Base-by-base conservation (phyloP, 129 eudicot species). In the Flaveria brownii region DNA sequence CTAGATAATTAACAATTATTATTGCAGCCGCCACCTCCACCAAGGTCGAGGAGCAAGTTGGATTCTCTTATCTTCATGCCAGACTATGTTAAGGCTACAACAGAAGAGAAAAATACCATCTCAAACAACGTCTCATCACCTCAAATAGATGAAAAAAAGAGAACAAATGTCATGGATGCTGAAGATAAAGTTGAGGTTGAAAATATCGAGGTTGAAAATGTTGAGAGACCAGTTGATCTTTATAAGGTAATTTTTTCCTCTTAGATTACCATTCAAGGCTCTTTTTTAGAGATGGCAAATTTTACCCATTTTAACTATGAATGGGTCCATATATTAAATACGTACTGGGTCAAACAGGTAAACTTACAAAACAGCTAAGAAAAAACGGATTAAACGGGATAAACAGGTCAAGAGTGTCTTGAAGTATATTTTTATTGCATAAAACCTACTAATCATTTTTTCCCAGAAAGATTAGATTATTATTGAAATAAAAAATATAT, bases 181-280 rank as follows among this genome's bases (percentile, higher is more conserved):
- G 88, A 91, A 66, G 85, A 25, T 56, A 81, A 74, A 15, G 87
- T 86, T 49, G 96, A 89, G 80, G 92, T 78, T 47, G 97, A 89
- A 83, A 91, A 89, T 39, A 85, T 87, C 54, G 96, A 89, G 78
- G 91, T 78, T 41, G 97, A 89, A 85, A 91, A 91, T 80, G 88
- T 95, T 17, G 99, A 95, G 84, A 87, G 99, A 82, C 99, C 99
- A n/a, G 99, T 95, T 51, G 97, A 95, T 78, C 94, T 95, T 1
- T 95, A 89, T 80, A 95, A 95, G 96, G 99, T 89, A 84, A 6
- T 18, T 18, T 73, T 51, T 52, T 14, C 42, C 55, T 68, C 52
- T 51, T 50, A 20, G 39, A 72, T 9, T 28, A 33, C 47, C 15
- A 39, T 17, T 41, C 52, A 9, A 66, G 50, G 50, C 9, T 45